Evolutionary conservation across 1,284 basidiomycete species (phyloP), one percentile per base, ranked within the genome.

Genomic region (Trichosporon inkin): DNA sequence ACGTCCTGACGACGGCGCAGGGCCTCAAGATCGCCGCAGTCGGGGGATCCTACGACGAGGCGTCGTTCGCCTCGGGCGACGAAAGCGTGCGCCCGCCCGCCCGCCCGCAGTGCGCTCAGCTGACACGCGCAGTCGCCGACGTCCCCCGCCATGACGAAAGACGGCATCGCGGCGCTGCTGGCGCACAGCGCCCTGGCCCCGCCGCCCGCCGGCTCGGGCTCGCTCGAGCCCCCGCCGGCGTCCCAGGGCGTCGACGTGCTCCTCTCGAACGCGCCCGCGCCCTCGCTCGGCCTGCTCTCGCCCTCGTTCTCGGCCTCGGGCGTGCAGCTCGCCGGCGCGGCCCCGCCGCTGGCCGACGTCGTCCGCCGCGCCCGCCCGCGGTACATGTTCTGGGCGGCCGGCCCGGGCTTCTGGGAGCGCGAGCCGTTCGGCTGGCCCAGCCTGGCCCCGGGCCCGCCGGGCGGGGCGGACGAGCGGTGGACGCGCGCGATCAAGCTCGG

Each of bases 381-480:
- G 13, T 79, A 79, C 58, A 60, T 78, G 20, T 70, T 85, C 83
- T 64, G 83, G 83, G 51, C 84, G 79, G 56, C 85, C 81, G 37
- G 77, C 73, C 75, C 77, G 0, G 77, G 73, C 0, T 97, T 93
- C 75, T 96, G 92, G 92, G 93, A 97, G 74, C 81, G 92, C 56
- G 92, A 95, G 66, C 92, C 93, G 2, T 93, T 86, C 72, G 77
- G 84, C 6, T 96, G 92, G 92, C 83, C 85, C 35, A 86, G 86
- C 36, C 85, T n/a, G n/a, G n/a, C n/a, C n/a, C n/a, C n/a, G n/a
- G n/a, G n/a, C n/a, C n/a, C n/a, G n/a, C n/a, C 86, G 57, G 79
- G 80, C 17, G 76, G 75, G 0, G 68, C 69, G 37, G 85, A 73
- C 52, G 84, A 65, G 82, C 88, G 60, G 78, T 89, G 44, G 67